A percentile compares a stretch with the other conserved stretches of the same genome.
phyloP scores from a whole-genome alignment of 371 early-diverging fungal species.

The Rhizopus arrhizus region DNA sequence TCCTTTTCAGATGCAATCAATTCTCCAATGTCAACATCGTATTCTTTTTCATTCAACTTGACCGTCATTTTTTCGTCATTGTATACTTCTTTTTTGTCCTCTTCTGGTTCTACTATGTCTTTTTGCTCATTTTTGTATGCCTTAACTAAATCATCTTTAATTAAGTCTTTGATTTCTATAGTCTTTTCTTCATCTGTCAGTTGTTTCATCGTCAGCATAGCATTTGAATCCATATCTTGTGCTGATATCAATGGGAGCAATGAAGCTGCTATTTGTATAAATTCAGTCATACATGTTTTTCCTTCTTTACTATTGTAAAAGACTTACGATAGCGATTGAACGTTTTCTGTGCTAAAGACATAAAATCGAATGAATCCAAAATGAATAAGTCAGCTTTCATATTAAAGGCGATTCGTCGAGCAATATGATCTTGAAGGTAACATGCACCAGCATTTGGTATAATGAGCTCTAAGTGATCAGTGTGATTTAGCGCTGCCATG shows the following conservation, averaged over 20 bases:
- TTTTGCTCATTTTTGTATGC: background rate
- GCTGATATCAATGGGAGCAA: constrained; percentile 26
- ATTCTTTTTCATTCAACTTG: constrained; percentile 6
- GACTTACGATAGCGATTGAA: constrained; percentile 31
- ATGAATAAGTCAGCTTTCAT: constrained; percentile 35
- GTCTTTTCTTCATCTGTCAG: constrained; percentile 2
- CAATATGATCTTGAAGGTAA: constrained; percentile 44
- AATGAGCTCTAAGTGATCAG: constrained; percentile 38
- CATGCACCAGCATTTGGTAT: constrained; percentile 40
- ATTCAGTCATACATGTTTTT: too few species aligned
- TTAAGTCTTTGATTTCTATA: background rate
- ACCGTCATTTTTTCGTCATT: constrained; percentile 4
- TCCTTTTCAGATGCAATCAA: background rate
- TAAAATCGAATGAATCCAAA: constrained; percentile 54
- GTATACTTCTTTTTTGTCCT: constrained; percentile 6
- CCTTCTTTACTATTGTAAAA: background rate
- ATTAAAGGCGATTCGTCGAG: constrained; percentile 27
- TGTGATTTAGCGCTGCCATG: constrained; percentile 31
- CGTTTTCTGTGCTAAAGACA: constrained; percentile 47
- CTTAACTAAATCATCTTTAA: background rate
- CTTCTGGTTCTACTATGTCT: constrained; percentile 4
- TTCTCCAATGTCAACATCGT: background rate
- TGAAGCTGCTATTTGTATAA: constrained; percentile 11
- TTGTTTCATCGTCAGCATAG: constrained; percentile 17
- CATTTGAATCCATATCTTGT: constrained; percentile 23